These are phyloP conservation scores for Capsella rubella DNA, from an alignment of 441 rosid species.

Conservation along the genomic window DNA sequence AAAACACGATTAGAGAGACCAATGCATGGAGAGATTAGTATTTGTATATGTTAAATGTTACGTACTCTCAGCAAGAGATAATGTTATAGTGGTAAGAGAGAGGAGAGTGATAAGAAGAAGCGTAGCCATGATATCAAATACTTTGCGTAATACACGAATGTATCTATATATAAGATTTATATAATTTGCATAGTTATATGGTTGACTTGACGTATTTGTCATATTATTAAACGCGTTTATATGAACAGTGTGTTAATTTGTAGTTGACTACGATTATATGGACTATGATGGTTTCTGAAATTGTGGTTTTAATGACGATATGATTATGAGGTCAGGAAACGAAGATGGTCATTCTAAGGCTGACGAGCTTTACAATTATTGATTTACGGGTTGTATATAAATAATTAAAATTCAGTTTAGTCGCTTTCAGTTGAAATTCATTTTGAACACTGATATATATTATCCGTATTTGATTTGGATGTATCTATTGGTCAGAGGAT, in stretches of 20 bases:
- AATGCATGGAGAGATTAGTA: background rate
- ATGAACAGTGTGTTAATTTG: background rate
- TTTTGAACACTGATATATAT: no score
- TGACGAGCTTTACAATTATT: background rate
- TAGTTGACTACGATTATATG: background rate
- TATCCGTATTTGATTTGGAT: no score
- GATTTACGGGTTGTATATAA: no score
- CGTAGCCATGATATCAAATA: background rate
- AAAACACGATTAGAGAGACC: background rate
- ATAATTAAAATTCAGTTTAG: no score
- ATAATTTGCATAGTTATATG: background rate
- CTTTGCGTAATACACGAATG: background rate
- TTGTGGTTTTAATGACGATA: background rate
- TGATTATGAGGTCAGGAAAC: background rate
- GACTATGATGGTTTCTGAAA: background rate
- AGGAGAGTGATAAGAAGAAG: constrained; percentile 9
- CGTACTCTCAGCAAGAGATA: constrained; percentile 10
- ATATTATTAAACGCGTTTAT: background rate
- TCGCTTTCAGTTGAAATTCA: no score
- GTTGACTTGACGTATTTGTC: background rate
- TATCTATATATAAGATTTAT: background rate
- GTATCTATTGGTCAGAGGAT: no score
- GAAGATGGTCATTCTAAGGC: background rate
- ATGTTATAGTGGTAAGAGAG: background rate
- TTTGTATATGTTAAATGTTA: constrained; percentile 4